These are phyloP conservation scores for Fusarium secorum DNA, from an alignment of 2,329 filamentous ascomycete genomes.

Conservation along the genomic window DNA sequence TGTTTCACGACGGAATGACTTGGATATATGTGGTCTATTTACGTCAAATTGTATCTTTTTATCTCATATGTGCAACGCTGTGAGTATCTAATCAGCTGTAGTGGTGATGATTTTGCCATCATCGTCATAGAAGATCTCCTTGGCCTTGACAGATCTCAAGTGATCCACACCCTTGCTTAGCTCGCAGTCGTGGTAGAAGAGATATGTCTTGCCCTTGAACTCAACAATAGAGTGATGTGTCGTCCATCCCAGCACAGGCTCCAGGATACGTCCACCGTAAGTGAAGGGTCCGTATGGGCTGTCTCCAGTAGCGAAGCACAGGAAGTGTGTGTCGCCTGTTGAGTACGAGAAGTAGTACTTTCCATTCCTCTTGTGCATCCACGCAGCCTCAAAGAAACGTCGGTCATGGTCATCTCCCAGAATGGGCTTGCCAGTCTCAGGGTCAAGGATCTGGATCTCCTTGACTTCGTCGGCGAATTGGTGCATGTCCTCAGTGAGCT, in stretches of 20 bases:
- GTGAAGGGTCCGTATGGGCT: constrained; percentile 76
- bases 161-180: constrained; percentile 74
- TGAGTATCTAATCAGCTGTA: constrained; percentile 36
- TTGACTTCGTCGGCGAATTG: constrained; percentile 62
- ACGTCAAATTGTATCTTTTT: neutral
- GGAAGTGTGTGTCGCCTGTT: constrained; percentile 78
- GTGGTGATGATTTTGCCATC: constrained; percentile 66
- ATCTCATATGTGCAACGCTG: neutral
- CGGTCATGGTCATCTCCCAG: constrained; percentile 73
- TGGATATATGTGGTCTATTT: neutral
- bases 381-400: constrained; percentile 82
- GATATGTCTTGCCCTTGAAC: constrained; percentile 74
- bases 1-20: neutral
- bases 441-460: constrained; percentile 71
- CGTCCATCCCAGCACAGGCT: constrained; percentile 82
- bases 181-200: constrained; percentile 80
- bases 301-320: constrained; percentile 72
- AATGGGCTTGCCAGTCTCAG: constrained; percentile 66
- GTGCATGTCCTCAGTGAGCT: constrained; percentile 71
- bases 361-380: constrained; percentile 76
- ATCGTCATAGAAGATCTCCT: constrained; percentile 76
- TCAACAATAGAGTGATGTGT: constrained; percentile 83
- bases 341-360: constrained; percentile 81
- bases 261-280: constrained; percentile 74
- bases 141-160: constrained; percentile 75